Percentiles rank a stretch among this genome's conserved stretches.
Conservation (phyloP, 2,329 filamentous ascomycete species). For the Helotiales sp. region DNA sequence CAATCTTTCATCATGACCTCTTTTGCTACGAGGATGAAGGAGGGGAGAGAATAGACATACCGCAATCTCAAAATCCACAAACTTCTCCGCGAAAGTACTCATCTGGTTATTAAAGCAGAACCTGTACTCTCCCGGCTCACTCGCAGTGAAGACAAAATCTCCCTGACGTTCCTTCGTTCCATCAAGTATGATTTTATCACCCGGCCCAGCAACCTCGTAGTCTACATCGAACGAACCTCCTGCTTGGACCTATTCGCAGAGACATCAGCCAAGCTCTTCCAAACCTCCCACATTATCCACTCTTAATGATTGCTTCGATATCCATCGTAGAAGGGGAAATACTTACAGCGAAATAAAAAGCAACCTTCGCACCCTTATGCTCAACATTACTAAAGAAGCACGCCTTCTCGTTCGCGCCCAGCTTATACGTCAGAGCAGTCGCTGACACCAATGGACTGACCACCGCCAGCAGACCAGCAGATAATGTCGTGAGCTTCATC, state of each 20-base stretch:
- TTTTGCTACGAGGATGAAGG: neutral
- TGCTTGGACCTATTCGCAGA: slow-evolving; percentile 76
- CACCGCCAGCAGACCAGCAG: slow-evolving; percentile 70
- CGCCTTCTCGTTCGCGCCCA: slow-evolving; percentile 86
- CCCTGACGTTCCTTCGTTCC: slow-evolving; percentile 92
- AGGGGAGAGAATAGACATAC: slow-evolving; percentile 53
- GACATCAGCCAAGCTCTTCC: neutral
- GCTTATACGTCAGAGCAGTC: slow-evolving; percentile 92
- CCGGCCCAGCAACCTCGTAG: slow-evolving; percentile 82
- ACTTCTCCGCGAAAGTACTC: slow-evolving; percentile 96
- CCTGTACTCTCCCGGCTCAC: slow-evolving; percentile 82
- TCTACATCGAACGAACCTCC: slow-evolving; percentile 97
- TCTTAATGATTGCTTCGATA: too few species aligned
- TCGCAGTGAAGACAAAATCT: slow-evolving; percentile 96
- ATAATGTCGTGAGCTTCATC: slow-evolving; percentile 68
- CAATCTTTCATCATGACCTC: neutral
- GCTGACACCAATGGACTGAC: slow-evolving; percentile 72
- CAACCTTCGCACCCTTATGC: slow-evolving; percentile 80
- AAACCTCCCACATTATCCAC: neutral
- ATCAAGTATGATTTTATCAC: slow-evolving; percentile 76
- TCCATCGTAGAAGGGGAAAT: neutral
- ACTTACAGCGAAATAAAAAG: slow-evolving; percentile 96
- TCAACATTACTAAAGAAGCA: slow-evolving; percentile 89
- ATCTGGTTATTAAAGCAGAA: slow-evolving; percentile 99
- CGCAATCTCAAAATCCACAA: slow-evolving; percentile 96